These are phyloP conservation scores for Phaeosphaeria sp. DNA, from an alignment of 2,329 filamentous ascomycete species.

Conservation along the genomic window DNA sequence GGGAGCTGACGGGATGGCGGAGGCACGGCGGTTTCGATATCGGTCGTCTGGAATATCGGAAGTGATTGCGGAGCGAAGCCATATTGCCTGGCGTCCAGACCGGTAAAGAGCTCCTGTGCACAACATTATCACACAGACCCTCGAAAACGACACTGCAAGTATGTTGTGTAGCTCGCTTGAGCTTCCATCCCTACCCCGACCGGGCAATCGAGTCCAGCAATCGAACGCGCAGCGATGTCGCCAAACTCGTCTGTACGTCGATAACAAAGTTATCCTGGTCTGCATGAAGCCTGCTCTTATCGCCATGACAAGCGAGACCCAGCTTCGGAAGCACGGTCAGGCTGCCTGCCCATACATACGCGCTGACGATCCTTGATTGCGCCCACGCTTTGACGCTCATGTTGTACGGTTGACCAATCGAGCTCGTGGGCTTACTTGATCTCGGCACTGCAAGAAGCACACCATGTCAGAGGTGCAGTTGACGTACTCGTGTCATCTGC, in stretches of 20 bases:
- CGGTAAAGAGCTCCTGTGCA: neutral
- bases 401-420: neutral
- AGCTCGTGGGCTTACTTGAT: neutral
- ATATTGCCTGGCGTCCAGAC: neutral
- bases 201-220: neutral
- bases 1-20: slow-evolving; percentile 17
- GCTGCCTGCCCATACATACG: slow-evolving; percentile 11
- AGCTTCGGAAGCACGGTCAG: neutral
- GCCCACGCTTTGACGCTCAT: slow-evolving; percentile 14
- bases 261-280: neutral
- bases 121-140: neutral
- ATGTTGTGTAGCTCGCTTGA: neutral
- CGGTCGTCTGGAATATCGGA: slow-evolving; percentile 3
- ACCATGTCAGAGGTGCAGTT: neutral
- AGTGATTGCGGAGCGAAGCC: neutral
- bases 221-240: neutral
- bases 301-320: neutral
- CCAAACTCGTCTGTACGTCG: neutral
- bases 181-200: neutral
- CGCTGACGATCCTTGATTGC: slow-evolving; percentile 11
- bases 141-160: neutral
- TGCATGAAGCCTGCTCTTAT: neutral
- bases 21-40: slow-evolving; percentile 37
- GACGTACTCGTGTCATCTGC: neutral
- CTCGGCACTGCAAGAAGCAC: neutral